A percentile compares a stretch with the other conserved stretches of the same genome.
Evolutionary conservation across 2,329 filamentous ascomycete species (phyloP).

Genomic region (Apiospora saccharicola): DNA sequence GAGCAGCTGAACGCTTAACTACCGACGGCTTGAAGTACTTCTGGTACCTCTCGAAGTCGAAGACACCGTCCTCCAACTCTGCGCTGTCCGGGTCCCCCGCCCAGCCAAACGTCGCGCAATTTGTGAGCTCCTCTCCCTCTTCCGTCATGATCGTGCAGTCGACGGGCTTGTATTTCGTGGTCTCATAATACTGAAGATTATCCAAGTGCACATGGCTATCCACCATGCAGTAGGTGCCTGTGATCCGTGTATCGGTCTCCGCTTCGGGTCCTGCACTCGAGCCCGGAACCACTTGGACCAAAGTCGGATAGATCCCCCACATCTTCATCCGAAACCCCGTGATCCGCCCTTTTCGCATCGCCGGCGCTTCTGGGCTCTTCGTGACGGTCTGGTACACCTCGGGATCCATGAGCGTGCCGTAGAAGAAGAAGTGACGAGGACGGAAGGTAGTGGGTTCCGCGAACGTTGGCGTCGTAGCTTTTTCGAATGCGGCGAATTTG

Average conservation of each 20-base stretch:
- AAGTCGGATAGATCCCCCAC: slow-evolving; percentile 1
- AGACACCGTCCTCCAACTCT: slow-evolving; percentile 7
- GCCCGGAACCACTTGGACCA: neutral
- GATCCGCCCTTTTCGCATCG: neutral
- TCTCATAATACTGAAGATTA: neutral
- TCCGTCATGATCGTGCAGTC: neutral
- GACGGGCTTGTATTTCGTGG: neutral
- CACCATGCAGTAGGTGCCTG: neutral
- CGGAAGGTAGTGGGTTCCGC: neutral
- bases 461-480: neutral
- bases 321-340: neutral
- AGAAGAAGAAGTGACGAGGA: slow-evolving; percentile 4
- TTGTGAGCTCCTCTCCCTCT: neutral
- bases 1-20: neutral
- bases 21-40: slow-evolving; percentile 10
- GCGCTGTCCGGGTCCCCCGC: neutral
- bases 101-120: neutral
- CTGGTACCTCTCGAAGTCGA: slow-evolving; percentile 12
- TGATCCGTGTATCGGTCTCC: neutral
- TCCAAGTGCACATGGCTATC: neutral
- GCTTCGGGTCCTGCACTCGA: neutral
- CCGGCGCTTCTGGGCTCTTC: neutral
- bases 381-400: neutral
- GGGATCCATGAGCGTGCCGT: slow-evolving; percentile 5
- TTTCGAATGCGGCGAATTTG: neutral